phyloP scores from a whole-genome alignment of 2,329 filamentous ascomycete species.

The Onygenales sp. region DNA sequence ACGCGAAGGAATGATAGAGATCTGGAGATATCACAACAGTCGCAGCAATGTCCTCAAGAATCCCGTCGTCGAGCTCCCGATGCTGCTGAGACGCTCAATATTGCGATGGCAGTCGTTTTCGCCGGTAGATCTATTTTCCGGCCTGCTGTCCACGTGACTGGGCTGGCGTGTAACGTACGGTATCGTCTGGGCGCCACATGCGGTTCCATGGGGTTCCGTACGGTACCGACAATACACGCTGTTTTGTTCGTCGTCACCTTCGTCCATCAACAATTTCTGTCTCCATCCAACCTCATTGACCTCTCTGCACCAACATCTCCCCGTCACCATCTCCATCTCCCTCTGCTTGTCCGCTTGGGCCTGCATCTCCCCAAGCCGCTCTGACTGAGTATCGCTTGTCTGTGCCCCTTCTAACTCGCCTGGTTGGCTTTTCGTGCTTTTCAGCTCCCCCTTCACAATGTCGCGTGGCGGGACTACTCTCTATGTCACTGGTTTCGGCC shows the following conservation, averaged over 20 bases:
- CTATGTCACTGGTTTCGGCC: slow-evolving; percentile 98
- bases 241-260: not conserved
- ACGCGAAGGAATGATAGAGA: too few relatives aligned
- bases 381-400: not conserved
- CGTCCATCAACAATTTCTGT: not conserved
- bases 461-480: slow-evolving; percentile 84
- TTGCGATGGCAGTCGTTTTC: too few relatives aligned
- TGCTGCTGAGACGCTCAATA: too few relatives aligned
- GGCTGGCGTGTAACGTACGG: too few relatives aligned
- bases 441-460: slow-evolving; percentile 44
- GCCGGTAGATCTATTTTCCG: too few relatives aligned
- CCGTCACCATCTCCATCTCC: not conserved
- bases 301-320: not conserved
- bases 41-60: too few relatives aligned
- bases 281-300: not conserved
- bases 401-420: not conserved
- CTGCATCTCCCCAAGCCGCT: not conserved
- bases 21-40: too few relatives aligned
- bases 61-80: too few relatives aligned
- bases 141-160: too few relatives aligned
- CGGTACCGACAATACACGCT: not conserved
- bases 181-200: not conserved
- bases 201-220: not conserved
- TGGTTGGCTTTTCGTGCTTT: not conserved
- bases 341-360: not conserved